Conservation (phyloP, 768 basidiomycete genomes). For the Trametes sanguinea region DNA sequence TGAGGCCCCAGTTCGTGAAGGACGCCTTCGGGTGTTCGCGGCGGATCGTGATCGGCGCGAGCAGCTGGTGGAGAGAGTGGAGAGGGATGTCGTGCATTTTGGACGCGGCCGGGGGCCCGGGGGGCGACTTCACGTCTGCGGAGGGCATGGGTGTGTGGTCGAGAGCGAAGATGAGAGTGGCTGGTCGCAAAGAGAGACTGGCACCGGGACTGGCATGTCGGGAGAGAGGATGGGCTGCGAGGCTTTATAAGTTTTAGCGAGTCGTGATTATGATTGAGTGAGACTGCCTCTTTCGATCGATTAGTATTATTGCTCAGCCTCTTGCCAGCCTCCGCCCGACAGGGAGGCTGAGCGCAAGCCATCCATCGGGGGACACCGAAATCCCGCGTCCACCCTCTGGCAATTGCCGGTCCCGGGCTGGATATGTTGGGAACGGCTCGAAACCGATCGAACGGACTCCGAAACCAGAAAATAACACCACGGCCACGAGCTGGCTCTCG, state of each 20-base stretch:
- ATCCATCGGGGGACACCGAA: conserved; percentile 1
- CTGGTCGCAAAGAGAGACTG: background rate
- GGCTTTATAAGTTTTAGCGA: conserved; percentile 36
- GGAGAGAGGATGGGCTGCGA: background rate
- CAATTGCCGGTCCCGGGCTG: conserved; percentile 8
- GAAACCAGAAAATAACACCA: background rate
- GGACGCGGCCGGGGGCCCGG: conserved; percentile 7
- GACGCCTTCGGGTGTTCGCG: conserved; percentile 38
- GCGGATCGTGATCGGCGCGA: conserved; percentile 58
- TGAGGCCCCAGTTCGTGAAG: conserved; percentile 88
- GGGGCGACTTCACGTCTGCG: conserved; percentile 34
- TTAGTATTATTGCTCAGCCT: conserved; percentile 28
- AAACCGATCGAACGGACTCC: conserved; percentile 7
- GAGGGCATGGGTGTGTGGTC: conserved; percentile 20
- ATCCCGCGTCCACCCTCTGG: conserved; percentile 6
- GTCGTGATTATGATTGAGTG: conserved; percentile 26
- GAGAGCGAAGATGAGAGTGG: conserved; percentile 2
- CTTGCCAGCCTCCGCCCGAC: conserved; percentile 5
- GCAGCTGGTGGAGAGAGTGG: conserved; percentile 50
- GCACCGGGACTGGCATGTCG: conserved; percentile 3
- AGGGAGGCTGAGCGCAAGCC: conserved; percentile 1
- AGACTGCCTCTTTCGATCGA: conserved; percentile 32
- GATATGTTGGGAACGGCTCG: conserved; percentile 13
- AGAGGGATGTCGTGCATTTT: conserved; percentile 45
- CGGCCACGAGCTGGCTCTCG: background rate